phyloP scores from a whole-genome alignment of 768 basidiomycete genomes.

The Boletus sp. region DNA sequence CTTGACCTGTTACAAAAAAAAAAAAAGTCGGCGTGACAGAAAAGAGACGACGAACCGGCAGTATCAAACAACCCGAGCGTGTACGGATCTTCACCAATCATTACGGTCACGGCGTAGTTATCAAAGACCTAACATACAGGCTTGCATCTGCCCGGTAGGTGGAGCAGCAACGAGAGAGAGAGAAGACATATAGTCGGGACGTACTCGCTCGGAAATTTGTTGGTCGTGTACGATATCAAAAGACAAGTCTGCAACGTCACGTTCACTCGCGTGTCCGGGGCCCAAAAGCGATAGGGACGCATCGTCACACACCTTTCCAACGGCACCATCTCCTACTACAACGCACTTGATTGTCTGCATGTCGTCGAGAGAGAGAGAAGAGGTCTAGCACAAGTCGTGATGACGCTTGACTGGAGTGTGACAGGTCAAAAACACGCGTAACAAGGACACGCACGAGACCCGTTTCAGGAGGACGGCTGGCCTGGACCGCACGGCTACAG shows the following conservation, averaged over 20 bases:
- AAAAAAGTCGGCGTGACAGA: constrained; percentile 8
- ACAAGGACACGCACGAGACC: constrained; percentile 22
- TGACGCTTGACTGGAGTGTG: constrained; percentile 9
- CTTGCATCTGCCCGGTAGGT: constrained; percentile 17
- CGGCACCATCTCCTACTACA: constrained; percentile 96
- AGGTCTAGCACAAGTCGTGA: constrained; percentile 6
- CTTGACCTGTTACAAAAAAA: constrained; percentile 68
- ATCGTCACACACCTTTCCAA: constrained; percentile 79
- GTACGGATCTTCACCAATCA: constrained; percentile 99
- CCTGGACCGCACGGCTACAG: constrained; percentile 15
- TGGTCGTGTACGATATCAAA: constrained; percentile 95
- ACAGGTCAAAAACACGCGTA: constrained; percentile 21
- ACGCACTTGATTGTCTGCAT: constrained; percentile 99
- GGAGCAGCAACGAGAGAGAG: not conserved
- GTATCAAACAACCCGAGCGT: constrained; percentile 98
- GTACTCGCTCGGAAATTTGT: constrained; percentile 99
- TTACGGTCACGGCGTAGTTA: constrained; percentile 99
- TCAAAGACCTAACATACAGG: constrained; percentile 71
- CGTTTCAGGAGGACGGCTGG: constrained; percentile 19
- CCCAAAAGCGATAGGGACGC: not conserved
- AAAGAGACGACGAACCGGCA: constrained; percentile 66
- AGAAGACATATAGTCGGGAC: constrained; percentile 83
- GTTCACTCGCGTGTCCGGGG: not conserved
- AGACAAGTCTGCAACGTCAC: constrained; percentile 72
- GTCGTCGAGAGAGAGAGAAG: constrained; percentile 2